Evolutionary conservation across 176 grass and related monocot species (phyloP), one percentile per base, ranked within the genome.

Genomic region (barley (Hordeum vulgare)): DNA sequence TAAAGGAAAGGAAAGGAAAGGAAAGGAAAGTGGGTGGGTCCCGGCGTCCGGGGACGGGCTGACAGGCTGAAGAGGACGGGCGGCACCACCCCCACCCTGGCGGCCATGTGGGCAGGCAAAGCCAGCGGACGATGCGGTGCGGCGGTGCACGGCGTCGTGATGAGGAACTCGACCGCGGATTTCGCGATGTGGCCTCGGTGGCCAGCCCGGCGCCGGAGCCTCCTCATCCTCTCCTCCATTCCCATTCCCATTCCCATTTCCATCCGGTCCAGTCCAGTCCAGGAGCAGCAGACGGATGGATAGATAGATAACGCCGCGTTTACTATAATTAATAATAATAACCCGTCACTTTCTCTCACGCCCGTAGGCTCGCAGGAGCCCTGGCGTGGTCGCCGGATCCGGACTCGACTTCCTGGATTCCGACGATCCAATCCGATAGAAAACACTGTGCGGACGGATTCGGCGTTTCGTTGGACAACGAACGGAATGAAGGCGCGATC

Each of bases 191-290:
- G 76, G 84, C 91, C 84, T 79, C 66, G 84, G 80, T 83, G 92
- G 89, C 87, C 83, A 41, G 28, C 85, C 81, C 62, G 28, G 58
- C 83, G 84, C 87, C 84, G 75, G 88, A 86, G 69, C 69, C 75
- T 36, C 84, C 89, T 91, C 86, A 76, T 91, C 87, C 72, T 37
- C 44, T 25, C 24, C 1, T 35, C 49, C 5, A 9, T 23, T 20
- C 29, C 3, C 29, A 1, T 31, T n/a, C n/a, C 42, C 42, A 5
- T 47, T 47, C 44, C 44, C n/a, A n/a, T n/a, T n/a, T n/a, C n/a
- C n/a, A n/a, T n/a, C n/a, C n/a, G n/a, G n/a, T n/a, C n/a, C n/a
- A n/a, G n/a, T n/a, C n/a, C n/a, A n/a, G 15, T 47, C 44, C 44
- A 47, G 44, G 4, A 47, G 4, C 4, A 15, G n/a, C 1, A 33